Conservation (phyloP, 2,329 filamentous ascomycete genomes). For the Zymoseptoria pseudotritici region DNA sequence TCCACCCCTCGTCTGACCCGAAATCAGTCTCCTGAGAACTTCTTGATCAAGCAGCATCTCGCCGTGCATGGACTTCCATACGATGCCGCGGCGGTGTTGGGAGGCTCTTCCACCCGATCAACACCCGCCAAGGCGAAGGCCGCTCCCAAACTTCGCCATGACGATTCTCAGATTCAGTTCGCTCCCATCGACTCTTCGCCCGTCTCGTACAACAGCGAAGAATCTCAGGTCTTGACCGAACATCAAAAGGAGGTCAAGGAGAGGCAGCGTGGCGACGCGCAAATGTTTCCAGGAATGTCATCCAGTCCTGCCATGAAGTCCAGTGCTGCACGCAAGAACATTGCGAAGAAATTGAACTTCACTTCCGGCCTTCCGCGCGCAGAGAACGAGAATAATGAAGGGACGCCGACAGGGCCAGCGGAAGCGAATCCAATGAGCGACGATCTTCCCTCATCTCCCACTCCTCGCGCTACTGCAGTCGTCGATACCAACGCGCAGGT, state of each 20-base stretch:
- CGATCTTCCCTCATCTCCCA: constrained; percentile 47
- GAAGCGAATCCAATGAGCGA: constrained; percentile 36
- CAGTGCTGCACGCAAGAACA: constrained; percentile 17
- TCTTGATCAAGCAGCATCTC: constrained; percentile 15
- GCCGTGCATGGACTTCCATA: constrained; percentile 13
- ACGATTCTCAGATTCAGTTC: constrained; percentile 77
- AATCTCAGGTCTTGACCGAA: constrained; percentile 71
- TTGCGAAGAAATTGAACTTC: constrained; percentile 24
- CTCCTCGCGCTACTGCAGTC: constrained; percentile 33
- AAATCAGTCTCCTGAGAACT: constrained; percentile 8
- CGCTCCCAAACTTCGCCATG: constrained; percentile 53
- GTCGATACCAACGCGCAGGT: neutral
- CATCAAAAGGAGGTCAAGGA: constrained; percentile 71
- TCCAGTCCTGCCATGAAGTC: constrained; percentile 42
- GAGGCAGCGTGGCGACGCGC: constrained; percentile 57
- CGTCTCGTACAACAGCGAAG: constrained; percentile 35
- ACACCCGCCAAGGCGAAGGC: constrained; percentile 34
- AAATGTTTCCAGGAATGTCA: constrained; percentile 60
- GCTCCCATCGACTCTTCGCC: constrained; percentile 56
- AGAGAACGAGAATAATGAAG: constrained; percentile 23
- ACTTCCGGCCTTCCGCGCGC: constrained; percentile 9
- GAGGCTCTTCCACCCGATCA: neutral
- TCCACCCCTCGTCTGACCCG: neutral
- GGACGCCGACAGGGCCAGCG: constrained; percentile 37
- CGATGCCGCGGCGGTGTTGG: neutral